Conservation (phyloP, 2,329 filamentous ascomycete genomes). For the Fusarium agapanthi region DNA sequence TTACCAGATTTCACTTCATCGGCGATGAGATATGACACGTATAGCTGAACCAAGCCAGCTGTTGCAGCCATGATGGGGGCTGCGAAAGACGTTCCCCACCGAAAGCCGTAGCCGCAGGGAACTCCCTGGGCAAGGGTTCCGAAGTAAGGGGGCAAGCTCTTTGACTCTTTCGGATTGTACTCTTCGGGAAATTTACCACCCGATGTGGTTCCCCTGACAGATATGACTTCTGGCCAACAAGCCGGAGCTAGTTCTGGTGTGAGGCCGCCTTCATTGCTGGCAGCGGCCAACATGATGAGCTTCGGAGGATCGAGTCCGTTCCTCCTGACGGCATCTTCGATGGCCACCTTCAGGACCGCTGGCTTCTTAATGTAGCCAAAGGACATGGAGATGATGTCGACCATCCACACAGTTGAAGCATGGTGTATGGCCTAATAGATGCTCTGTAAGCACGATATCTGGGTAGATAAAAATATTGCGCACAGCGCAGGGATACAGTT, state of each 20-base stretch:
- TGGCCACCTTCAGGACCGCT: fast-evolving
- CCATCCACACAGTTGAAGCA: neutral
- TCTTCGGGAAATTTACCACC: fast-evolving
- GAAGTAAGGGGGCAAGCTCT: neutral
- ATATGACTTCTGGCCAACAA: neutral
- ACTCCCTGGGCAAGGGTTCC: neutral
- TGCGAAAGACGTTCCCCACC: neutral
- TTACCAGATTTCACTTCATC: fast-evolving
- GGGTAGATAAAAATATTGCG: too few relatives aligned
- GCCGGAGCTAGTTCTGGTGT: neutral
- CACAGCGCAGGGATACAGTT: fast-evolving
- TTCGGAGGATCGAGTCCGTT: neutral
- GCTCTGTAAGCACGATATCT: fast-evolving
- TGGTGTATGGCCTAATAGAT: neutral
- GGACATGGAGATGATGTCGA: neutral
- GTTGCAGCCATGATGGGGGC: neutral
- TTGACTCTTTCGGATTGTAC: neutral
- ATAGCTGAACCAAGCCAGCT: neutral
- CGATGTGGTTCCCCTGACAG: neutral
- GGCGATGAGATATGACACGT: fast-evolving
- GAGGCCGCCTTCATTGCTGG: neutral
- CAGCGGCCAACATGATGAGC: neutral
- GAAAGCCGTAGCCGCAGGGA: neutral
- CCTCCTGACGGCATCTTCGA: neutral
- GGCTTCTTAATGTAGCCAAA: neutral